Evolutionary conservation across 805 yeast genomes (phyloP), one percentile per base, ranked within the genome.

Genomic region (Candida stauntonica): DNA sequence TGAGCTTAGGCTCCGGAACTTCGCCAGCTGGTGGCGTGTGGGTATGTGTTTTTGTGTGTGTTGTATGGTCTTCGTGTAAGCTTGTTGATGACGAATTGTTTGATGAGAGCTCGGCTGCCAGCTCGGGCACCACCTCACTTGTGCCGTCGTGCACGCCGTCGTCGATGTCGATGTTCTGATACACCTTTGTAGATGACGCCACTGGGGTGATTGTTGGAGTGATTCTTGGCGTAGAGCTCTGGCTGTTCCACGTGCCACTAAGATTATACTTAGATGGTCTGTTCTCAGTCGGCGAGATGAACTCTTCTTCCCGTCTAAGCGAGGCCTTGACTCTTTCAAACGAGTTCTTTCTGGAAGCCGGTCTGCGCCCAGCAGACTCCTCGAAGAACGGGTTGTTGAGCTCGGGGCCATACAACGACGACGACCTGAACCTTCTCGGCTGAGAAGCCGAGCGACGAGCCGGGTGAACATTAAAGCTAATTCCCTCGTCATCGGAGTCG

Each of bases 141-240:
- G 15, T 12, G 24, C 18, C 9, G 12, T 38, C 26, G 18, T 43
- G 37, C 6, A 26, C 46, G 1, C 60, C 60, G 36, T 55, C 60
- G 33, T 54, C 51, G 19, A 39, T 51, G 30, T 55, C 57, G 18
- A 55, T 46, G 36, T 55, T 55, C 34, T 48, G 54, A 33, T 45
- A 55, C 8, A 19, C 19, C 16, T 26, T 35, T 12, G 41, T 16
- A 12, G 30, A 17, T 16, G 51, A 36, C 3, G 31, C 24, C 8
- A 24, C 21, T 23, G 41, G 39, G 11, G 41, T 40, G 21, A 41
- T 34, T 13, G 11, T 28, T 9, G 24, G 24, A 14, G 26, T n/a
- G 11, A 26, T 29, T 14, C 29, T 23, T n/a, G 49, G 39, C 5
- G 39, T 42, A 31, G 39, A 42, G n/a, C 21, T 30, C 29, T 36